Conservation (phyloP, 352 stramenopile species). For the Phytopythium helicoides region DNA sequence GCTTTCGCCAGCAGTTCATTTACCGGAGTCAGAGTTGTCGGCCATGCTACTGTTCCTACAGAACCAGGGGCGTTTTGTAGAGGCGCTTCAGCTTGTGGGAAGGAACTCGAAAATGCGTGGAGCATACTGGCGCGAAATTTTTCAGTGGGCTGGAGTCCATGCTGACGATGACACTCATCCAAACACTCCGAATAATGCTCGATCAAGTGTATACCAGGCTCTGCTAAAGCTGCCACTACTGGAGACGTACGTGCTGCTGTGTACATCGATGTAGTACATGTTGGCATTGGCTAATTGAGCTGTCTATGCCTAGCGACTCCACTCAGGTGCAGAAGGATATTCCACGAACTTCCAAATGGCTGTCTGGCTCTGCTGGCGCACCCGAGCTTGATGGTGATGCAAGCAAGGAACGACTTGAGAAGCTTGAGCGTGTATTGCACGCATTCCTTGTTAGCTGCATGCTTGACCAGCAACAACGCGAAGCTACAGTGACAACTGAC, state of each 20-base stretch:
- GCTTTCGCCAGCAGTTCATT: too few species aligned
- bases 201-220: constrained; percentile 10
- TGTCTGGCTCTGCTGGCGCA: constrained; percentile 55
- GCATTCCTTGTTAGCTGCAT: constrained; percentile 66
- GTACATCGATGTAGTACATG: too few species aligned
- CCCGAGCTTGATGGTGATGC: constrained; percentile 37
- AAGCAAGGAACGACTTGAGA: constrained; percentile 25
- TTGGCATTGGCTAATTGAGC: too few species aligned
- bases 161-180: constrained; percentile 6
- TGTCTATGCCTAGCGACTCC: too few species aligned
- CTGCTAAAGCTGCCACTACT: constrained; percentile 34
- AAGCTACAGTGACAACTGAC: constrained; percentile 4
- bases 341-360: constrained; percentile 73
- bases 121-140: constrained; percentile 68
- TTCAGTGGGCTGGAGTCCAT: constrained; percentile 51
- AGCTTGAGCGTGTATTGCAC: constrained; percentile 55
- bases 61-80: constrained; percentile 55
- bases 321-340: constrained; percentile 82
- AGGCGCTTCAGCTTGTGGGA: constrained; percentile 72
- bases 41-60: constrained; percentile 69
- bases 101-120: constrained; percentile 42
- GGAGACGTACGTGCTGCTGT: constrained; percentile 53
- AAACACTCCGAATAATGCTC: constrained; percentile 12
- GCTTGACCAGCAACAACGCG: constrained; percentile 37
- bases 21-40: constrained; percentile 41